Percentiles rank a stretch among this genome's conserved stretches.
Evolutionary conservation across 495 filamentous ascomycete genomes (phyloP).

Genomic region (Eremomyces bilateralis): DNA sequence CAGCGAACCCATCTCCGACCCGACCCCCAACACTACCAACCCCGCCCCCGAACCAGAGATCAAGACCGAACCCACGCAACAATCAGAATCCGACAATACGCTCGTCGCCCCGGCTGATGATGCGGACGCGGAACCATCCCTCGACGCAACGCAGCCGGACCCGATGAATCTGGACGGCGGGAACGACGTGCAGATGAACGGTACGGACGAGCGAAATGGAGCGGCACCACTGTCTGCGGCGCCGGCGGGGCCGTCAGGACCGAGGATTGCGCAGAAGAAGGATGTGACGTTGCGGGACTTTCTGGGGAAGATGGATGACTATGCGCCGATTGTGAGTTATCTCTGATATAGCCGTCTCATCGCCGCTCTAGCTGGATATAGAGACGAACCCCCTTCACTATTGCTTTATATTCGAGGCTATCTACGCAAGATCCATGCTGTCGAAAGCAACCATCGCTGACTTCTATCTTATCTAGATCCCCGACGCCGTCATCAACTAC

Average conservation of each 20-base stretch:
- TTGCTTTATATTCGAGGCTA: too few species aligned
- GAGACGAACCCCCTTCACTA: too few species aligned
- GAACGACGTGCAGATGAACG: background rate
- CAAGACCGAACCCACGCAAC: too few species aligned
- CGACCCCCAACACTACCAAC: too few species aligned
- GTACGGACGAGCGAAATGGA: too few species aligned
- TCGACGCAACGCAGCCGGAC: too few species aligned
- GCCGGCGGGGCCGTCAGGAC: constrained; percentile 10
- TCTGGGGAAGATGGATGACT: constrained; percentile 89
- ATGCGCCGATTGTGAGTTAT: constrained; percentile 72
- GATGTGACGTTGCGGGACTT: constrained; percentile 83
- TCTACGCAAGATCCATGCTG: background rate
- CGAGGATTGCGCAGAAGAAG: constrained; percentile 51
- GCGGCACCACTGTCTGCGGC: background rate
- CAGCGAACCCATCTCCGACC: too few species aligned
- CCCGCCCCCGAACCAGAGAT: too few species aligned
- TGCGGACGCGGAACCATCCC: too few species aligned
- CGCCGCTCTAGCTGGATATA: background rate
- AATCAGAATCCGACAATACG: too few species aligned
- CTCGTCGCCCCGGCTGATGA: too few species aligned
- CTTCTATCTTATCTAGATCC: constrained; percentile 40
- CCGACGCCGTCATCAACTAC: constrained; percentile 91
- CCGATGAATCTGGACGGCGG: background rate
- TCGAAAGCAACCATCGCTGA: constrained; percentile 6
- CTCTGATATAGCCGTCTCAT: background rate